Conservation (phyloP, 306 rosid species). For the Amphicarpaea edgeworthii region DNA sequence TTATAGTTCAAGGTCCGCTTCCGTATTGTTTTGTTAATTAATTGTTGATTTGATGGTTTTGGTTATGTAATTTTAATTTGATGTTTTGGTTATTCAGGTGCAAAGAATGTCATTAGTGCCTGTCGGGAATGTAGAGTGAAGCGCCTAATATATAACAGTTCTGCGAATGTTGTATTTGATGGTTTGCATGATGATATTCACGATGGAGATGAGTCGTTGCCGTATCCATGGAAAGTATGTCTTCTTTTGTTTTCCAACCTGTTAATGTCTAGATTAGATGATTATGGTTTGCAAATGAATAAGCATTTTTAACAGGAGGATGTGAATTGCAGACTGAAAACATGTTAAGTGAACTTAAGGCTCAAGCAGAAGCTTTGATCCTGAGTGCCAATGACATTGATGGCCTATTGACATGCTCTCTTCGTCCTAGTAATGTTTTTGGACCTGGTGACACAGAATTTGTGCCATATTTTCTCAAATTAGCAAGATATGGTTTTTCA, state of each 20-base stretch:
- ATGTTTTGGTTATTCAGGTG: conserved; percentile 62
- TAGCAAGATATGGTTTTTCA: conserved; percentile 74
- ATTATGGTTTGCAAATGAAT: conserved; percentile 40
- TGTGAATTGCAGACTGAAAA: conserved; percentile 65
- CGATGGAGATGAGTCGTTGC: conserved; percentile 55
- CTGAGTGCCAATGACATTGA: conserved; percentile 72
- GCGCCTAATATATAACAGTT: conserved; percentile 78
- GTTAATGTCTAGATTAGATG: conserved; percentile 6
- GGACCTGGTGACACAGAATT: conserved; percentile 81
- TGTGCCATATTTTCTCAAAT: conserved; percentile 60
- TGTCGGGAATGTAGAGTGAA: conserved; percentile 83
- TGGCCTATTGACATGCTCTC: conserved; percentile 87
- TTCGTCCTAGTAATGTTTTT: conserved; percentile 88
- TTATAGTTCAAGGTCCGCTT: conserved; percentile 76
- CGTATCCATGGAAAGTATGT: conserved; percentile 77
- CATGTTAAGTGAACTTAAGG: conserved; percentile 74
- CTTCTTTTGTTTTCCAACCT: conserved; percentile 8
- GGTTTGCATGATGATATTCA: conserved; percentile 65
- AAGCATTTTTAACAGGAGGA: conserved; percentile 31
- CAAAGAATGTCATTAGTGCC: conserved; percentile 82
- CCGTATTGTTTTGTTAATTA: background rate
- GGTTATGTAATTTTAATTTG: conserved; percentile 17
- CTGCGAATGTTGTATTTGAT: conserved; percentile 83
- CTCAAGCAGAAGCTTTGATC: conserved; percentile 89
- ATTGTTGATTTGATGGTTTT: conserved; percentile 23